A percentile compares a stretch with the other conserved stretches of the same genome.
These are phyloP conservation scores for Russula earlei DNA, from an alignment of 768 basidiomycete species.

Conservation along the genomic window DNA sequence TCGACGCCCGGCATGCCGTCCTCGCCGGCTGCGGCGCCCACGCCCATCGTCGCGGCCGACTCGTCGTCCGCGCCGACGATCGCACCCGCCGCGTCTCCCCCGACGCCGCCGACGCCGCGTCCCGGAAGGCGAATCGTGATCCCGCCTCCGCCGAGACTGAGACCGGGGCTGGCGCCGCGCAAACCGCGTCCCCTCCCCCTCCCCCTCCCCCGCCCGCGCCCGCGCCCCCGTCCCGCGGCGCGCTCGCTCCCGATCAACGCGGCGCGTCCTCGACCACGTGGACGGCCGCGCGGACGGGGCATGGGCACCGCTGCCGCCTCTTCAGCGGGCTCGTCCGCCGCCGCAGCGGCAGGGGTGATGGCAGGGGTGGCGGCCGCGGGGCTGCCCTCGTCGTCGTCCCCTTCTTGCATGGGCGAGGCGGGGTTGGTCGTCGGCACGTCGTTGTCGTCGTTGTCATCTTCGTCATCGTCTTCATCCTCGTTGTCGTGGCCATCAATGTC, in stretches of 20 bases:
- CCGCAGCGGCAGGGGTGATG: no score
- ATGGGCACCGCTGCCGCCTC: not conserved
- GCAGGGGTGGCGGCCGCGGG: not conserved
- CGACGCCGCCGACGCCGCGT: slow-evolving; percentile 24
- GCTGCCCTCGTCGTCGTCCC: slow-evolving; percentile 6
- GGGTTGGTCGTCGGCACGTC: slow-evolving; percentile 1
- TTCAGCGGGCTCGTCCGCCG: not conserved
- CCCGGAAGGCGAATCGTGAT: slow-evolving; percentile 24
- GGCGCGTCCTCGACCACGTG: slow-evolving; percentile 24
- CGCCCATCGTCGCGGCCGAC: slow-evolving; percentile 11
- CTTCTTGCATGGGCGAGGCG: slow-evolving; percentile 8
- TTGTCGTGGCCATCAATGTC: not conserved
- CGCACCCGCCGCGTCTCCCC: slow-evolving; percentile 15
- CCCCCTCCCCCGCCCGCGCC: slow-evolving; percentile 27
- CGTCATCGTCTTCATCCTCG: slow-evolving; percentile 18
- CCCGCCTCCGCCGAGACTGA: not conserved
- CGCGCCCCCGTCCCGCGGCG: slow-evolving; percentile 16
- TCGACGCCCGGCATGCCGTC: slow-evolving; percentile 29
- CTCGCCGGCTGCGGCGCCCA: not conserved
- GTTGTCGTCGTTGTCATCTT: slow-evolving; percentile 5
- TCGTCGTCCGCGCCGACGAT: slow-evolving; percentile 17
- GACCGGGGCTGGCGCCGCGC: slow-evolving; percentile 12
- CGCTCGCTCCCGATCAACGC: slow-evolving; percentile 21
- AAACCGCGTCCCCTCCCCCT: slow-evolving; percentile 24
- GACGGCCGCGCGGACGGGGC: slow-evolving; percentile 20